phyloP scores from a whole-genome alignment of 2,329 filamentous ascomycete species.

The Hypoxylon sp. region DNA sequence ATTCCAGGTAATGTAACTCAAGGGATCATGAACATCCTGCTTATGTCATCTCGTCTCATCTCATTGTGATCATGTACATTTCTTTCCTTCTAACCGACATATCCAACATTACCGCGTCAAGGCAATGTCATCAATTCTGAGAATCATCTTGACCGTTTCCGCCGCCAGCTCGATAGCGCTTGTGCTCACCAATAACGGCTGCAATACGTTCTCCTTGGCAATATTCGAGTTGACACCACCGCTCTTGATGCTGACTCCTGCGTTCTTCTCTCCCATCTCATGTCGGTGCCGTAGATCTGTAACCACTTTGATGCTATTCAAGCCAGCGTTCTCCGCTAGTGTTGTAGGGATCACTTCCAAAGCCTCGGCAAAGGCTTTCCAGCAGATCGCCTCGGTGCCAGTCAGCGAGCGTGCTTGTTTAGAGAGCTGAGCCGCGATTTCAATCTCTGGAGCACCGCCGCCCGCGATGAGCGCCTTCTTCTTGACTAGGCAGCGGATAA shows the following conservation, averaged over 20 bases:
- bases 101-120: constrained; percentile 67
- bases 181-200: constrained; percentile 95
- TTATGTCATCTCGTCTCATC: constrained; percentile 31
- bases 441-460: constrained; percentile 95
- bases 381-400: constrained; percentile 97
- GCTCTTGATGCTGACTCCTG: constrained; percentile 97
- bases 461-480: constrained; percentile 99
- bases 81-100: constrained; percentile 29
- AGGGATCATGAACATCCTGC: constrained; percentile 26
- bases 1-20: constrained; percentile 1
- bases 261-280: constrained; percentile 94
- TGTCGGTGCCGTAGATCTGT: constrained; percentile 95
- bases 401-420: constrained; percentile 85
- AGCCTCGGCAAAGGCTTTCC: constrained; percentile 98
- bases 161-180: constrained; percentile 97
- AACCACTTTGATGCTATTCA: constrained; percentile 99
- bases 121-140: constrained; percentile 77
- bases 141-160: constrained; percentile 97
- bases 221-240: constrained; percentile 98
- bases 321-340: constrained; percentile 94
- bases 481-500: constrained; percentile 97
- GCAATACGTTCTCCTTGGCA: constrained; percentile 94
- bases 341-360: constrained; percentile 98
- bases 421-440: constrained; percentile 89
- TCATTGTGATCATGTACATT: constrained; percentile 44